These are phyloP conservation scores for Arthrobotrys sphaeroides DNA, from an alignment of 2,329 filamentous ascomycete species.

Conservation along the genomic window DNA sequence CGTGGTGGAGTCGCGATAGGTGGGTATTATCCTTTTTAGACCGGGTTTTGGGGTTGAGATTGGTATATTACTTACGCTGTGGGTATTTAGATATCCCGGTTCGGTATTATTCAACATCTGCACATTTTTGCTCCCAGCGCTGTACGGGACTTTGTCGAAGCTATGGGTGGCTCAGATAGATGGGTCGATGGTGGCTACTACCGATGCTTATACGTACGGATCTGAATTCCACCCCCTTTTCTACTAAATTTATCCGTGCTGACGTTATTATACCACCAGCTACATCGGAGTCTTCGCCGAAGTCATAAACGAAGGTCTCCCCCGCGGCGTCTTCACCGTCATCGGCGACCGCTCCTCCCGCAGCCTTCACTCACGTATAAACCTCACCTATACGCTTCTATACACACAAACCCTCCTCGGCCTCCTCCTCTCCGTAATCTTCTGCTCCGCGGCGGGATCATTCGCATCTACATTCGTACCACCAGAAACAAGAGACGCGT, in stretches of 20 bases:
- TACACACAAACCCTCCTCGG: conserved; percentile 70
- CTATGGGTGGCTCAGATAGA: conserved; percentile 77
- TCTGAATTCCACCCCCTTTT: not conserved
- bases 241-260: not conserved
- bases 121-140: conserved; percentile 72
- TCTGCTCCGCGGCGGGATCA: conserved; percentile 66
- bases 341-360: conserved; percentile 73
- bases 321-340: conserved; percentile 73
- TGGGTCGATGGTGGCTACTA: conserved; percentile 70
- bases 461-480: conserved; percentile 74
- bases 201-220: conserved; percentile 63
- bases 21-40: not conserved
- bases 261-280: conserved; percentile 60
- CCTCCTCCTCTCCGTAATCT: conserved; percentile 69
- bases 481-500: conserved; percentile 66
- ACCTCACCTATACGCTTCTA: conserved; percentile 71
- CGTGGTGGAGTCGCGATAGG: conserved; percentile 38
- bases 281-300: conserved; percentile 75
- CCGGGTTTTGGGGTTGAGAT: not conserved
- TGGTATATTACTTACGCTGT: not conserved
- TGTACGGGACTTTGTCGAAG: conserved; percentile 74
- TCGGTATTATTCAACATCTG: conserved; percentile 71
- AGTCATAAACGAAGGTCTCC: conserved; percentile 77
- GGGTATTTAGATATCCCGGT: conserved; percentile 64
- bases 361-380: conserved; percentile 65